Percentiles rank a stretch among this genome's conserved stretches.
Conservation (phyloP, 2,329 filamentous ascomycete species). For the Ceratocystis destructans region DNA sequence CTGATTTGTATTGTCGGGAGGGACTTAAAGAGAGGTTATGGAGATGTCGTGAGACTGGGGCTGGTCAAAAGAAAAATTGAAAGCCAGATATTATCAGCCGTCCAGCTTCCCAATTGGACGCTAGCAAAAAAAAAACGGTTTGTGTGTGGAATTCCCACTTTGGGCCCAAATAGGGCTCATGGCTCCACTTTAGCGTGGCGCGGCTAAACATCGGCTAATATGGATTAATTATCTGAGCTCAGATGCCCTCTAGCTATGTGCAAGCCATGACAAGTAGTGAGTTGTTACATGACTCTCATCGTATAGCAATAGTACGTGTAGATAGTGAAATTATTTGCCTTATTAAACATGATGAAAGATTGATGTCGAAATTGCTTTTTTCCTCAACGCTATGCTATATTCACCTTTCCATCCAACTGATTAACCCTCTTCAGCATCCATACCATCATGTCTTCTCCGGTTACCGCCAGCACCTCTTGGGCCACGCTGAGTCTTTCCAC, state of each 20-base stretch:
- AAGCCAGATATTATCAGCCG: constrained; percentile 11
- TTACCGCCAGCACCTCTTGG: constrained; percentile 27
- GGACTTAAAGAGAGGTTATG: constrained; percentile 17
- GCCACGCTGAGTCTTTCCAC: constrained; percentile 30
- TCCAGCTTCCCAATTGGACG: not conserved
- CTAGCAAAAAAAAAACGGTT: constrained; percentile 4
- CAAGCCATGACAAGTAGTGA: no score
- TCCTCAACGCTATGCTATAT: not conserved
- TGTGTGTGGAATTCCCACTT: constrained; percentile 11
- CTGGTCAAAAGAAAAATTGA: constrained; percentile 6
- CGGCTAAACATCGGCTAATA: constrained; percentile 6
- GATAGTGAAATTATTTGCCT: not conserved
- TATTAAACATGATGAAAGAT: constrained; percentile 1
- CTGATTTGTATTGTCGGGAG: constrained; percentile 32
- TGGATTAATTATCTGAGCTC: not conserved
- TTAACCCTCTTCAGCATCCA: constrained; percentile 64
- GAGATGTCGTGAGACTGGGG: constrained; percentile 10
- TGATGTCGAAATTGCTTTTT: constrained; percentile 1
- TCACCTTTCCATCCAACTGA: not conserved
- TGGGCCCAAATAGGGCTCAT: constrained; percentile 14
- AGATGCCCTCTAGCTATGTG: no score
- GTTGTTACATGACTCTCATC: not conserved
- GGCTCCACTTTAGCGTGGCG: not conserved
- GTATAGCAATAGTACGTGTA: not conserved
- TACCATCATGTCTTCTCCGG: constrained; percentile 39